Conservation (phyloP, 1,284 basidiomycete genomes). For the Agaricales sp. region DNA sequence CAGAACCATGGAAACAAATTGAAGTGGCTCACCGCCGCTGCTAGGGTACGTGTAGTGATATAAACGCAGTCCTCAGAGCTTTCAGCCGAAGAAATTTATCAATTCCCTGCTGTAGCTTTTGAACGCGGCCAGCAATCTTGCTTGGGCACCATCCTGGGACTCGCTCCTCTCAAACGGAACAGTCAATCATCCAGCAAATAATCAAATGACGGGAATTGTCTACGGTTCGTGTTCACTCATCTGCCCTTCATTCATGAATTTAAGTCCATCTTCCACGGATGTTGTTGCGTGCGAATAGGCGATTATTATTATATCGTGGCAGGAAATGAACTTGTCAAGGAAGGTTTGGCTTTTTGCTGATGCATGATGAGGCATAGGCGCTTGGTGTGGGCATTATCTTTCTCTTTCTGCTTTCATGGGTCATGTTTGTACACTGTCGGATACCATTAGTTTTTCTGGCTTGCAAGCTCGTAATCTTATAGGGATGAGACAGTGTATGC, state of each 20-base stretch:
- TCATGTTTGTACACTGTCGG: no score
- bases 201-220: slow-evolving; percentile 51
- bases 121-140: slow-evolving; percentile 35
- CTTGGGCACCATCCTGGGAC: slow-evolving; percentile 49
- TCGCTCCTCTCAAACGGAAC: slow-evolving; percentile 60
- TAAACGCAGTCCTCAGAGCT: no score
- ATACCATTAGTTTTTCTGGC: no score
- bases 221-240: slow-evolving; percentile 34
- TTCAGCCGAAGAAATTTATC: no score
- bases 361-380: no score
- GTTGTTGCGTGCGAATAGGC: slow-evolving; percentile 16
- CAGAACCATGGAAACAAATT: slow-evolving; percentile 22
- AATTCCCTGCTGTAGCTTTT: slow-evolving; percentile 32
- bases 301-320: slow-evolving; percentile 37
- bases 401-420: no score
- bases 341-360: slow-evolving; percentile 26
- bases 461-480: no score
- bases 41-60: slow-evolving; percentile 30
- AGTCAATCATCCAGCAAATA: slow-evolving; percentile 44
- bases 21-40: slow-evolving; percentile 38
- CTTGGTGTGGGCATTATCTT: no score
- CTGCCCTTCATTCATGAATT: not conserved
- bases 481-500: no score
- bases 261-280: not conserved
- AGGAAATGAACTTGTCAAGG: slow-evolving; percentile 29